A percentile compares a stretch with the other conserved stretches of the same genome.
Conservation (phyloP, 1,284 basidiomycete genomes). For the Cryptococcus hybrid region DNA sequence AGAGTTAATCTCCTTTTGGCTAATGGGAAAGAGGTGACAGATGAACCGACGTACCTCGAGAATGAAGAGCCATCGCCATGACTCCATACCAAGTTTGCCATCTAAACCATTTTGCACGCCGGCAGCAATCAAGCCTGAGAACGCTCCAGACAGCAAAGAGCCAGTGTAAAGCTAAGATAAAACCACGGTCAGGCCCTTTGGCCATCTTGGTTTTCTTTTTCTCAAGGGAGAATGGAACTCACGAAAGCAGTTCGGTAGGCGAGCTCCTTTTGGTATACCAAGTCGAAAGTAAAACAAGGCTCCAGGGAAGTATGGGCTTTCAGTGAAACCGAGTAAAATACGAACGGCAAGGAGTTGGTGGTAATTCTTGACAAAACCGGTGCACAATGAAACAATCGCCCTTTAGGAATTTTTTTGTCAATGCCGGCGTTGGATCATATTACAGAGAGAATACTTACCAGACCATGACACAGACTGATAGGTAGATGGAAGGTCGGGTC, state of each 20-base stretch:
- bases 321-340: slow-evolving; percentile 41
- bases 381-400: slow-evolving; percentile 24
- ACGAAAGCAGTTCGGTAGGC: slow-evolving; percentile 5
- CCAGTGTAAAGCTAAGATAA: slow-evolving; percentile 12
- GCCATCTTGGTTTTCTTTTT: not conserved
- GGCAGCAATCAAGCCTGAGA: slow-evolving; percentile 20
- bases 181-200: not conserved
- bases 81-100: slow-evolving; percentile 6
- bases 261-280: slow-evolving; percentile 28
- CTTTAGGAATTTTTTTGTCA: not conserved
- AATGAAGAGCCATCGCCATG: slow-evolving; percentile 26
- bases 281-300: slow-evolving; percentile 43
- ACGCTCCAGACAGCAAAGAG: slow-evolving; percentile 14
- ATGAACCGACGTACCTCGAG: slow-evolving; percentile 9
- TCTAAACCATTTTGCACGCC: slow-evolving; percentile 19
- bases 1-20: not conserved
- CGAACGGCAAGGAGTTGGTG: slow-evolving; percentile 33
- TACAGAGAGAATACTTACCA: not conserved
- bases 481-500: slow-evolving; percentile 8
- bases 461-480: slow-evolving; percentile 1
- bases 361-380: slow-evolving; percentile 28
- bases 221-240: not conserved
- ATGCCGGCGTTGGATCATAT: not conserved
- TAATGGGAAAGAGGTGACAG: not conserved
- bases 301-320: slow-evolving; percentile 27